Evolutionary conservation across 163 green algal species (phyloP), one percentile per base, ranked within the genome.

Genomic region (Volvox carteri): DNA sequence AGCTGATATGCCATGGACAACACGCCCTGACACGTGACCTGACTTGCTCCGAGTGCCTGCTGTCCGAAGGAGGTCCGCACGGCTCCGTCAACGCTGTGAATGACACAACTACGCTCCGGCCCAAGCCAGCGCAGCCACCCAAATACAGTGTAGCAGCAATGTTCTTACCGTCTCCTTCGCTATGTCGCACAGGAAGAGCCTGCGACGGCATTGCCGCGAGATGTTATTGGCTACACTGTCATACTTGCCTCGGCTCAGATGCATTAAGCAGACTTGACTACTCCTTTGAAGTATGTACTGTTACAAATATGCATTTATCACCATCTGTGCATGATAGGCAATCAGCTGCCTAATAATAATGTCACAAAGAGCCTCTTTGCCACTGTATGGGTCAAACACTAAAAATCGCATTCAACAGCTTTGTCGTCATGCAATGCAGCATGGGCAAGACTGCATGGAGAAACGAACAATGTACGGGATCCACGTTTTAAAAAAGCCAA

Each of bases 51-150:
- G 42, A 4, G 33, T 41, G 35, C 30, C 62, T 21, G 9, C 60
- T 48, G 50, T 44, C 42, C 16, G 54, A 58, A 35, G 28, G 9
- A 30, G 44, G 70, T 54, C 39, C 39, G 70, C 70, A 78, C 3
- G 41, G 70, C 70, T 74, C 77, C 77, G 77, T 85, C 77, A 85
- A 85, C 70, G 70, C 70, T 37, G n/a, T n/a, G n/a, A n/a, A 58
- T 58, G 48, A 30, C 30, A 75, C 65, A 33, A 35, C 65, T 25
- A 46, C 28, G 35, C 18, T 33, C 33, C 2, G 14, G 21, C 9
- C 46, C n/a, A 9, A 18, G 19, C 41, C 16, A 39, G 21, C 30
- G 25, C 48, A 60, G 39, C 37, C 30, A 68, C 42, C 12, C 12
- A 81, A 16, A 73, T 41, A 5, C n/a, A 44, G n/a, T n/a, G n/a